Evolutionary conservation across 306 rosid genomes (phyloP).

Genomic region (Trifolium subterraneum): DNA sequence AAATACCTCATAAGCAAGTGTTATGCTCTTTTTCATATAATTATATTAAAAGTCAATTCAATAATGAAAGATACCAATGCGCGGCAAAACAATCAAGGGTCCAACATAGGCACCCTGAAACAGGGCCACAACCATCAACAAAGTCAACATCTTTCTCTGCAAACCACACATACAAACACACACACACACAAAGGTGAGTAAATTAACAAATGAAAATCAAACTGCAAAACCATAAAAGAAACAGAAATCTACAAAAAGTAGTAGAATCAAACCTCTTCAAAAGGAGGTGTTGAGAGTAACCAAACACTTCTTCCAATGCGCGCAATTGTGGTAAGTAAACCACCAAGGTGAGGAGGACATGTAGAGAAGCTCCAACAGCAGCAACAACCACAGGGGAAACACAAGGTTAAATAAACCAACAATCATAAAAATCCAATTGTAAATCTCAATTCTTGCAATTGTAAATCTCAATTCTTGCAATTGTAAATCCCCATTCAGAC

Average conservation of each 20-base stretch:
- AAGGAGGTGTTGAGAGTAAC: constrained; percentile 65
- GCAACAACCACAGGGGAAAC: constrained; percentile 74
- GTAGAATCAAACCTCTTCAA: constrained; percentile 61
- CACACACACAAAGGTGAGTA: background rate
- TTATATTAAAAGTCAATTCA: no score
- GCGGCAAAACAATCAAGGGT: constrained; percentile 61
- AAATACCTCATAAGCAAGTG: no score
- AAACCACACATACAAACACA: constrained; percentile 1
- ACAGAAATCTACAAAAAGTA: background rate
- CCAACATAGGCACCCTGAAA: constrained; percentile 88
- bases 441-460: background rate
- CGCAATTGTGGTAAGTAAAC: constrained; percentile 68
- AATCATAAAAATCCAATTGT: constrained; percentile 5
- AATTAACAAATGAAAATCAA: no score
- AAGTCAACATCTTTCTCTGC: constrained; percentile 71
- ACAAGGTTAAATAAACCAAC: constrained; percentile 83
- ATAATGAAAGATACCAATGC: background rate
- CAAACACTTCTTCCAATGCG: constrained; percentile 67
- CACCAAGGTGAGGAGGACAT: constrained; percentile 79
- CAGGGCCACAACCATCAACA: constrained; percentile 63
- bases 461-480: no score
- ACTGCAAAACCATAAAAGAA: constrained; percentile 8
- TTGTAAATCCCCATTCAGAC: no score
- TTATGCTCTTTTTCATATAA: no score
- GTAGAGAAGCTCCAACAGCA: constrained; percentile 83